Base-by-base conservation (phyloP, 495 filamentous ascomycete genomes). In the Aspergillus steynii region DNA sequence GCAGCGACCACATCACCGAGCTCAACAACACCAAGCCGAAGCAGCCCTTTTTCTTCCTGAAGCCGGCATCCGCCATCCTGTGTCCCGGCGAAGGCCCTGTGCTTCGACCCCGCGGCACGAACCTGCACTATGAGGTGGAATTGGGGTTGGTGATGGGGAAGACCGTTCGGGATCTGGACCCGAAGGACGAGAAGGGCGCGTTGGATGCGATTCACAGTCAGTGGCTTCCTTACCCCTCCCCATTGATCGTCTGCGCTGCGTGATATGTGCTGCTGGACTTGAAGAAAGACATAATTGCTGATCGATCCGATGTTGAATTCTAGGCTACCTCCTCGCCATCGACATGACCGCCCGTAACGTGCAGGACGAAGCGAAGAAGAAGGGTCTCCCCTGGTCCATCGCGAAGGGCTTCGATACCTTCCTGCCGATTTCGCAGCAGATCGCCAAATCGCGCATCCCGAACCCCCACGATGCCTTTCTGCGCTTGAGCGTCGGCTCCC, bases 31-130 rank as follows among this genome's bases (percentile, higher is more conserved):
- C 82, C 58, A 82, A 85, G 50, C 93, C 95, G 58, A 92, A 90
- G 73, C 90, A 96, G 71, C 95, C 96, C 5, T 97, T 99, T 78
- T 99, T 96, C 87, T 99, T 99, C 85, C 84, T 97, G 61, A 99
- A 99, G 83, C 96, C 95, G 5, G 71, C 92, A 0, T 86, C 87
- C 56, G 87, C 92, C 20, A 88, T 99, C 62, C 84, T 97, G 1
- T 81, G 87, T 15, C 93, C 93, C 2, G 80, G 81, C 46, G 80
- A 82, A 29, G 93, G 96, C 4, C 90, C 93, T n/a, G 86, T 97
- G 45, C 85, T 96, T 56, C 85, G 87, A 46, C 95, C 95, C 20
- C 81, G 76, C 60, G 94, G 93, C 61, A 87, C 92, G 46, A 88
- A 85, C 56, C 80, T 97, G 50, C 94, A 98, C 77, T 96, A 96